Evolutionary conservation across 1,284 basidiomycete genomes (phyloP).

Genomic region (Takashimella tepidaria): DNA sequence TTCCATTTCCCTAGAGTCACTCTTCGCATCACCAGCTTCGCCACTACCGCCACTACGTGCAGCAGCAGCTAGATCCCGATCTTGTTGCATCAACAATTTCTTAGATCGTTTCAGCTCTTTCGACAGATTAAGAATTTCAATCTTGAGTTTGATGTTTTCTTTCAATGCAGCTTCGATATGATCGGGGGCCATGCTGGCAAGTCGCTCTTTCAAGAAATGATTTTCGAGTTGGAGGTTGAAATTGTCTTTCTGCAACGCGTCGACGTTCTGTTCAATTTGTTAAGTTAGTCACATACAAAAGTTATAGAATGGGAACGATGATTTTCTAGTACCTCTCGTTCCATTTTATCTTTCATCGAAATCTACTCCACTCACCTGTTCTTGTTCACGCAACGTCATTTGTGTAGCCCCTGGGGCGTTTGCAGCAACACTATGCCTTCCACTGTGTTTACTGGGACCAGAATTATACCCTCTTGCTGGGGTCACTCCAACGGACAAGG

Average conservation of each 20-base stretch:
- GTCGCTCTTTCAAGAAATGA: constrained; percentile 84
- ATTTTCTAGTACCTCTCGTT: too few relatives aligned
- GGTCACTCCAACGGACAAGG: neutral
- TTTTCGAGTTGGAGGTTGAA: constrained; percentile 91
- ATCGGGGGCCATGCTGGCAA: constrained; percentile 76
- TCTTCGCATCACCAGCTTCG: constrained; percentile 42
- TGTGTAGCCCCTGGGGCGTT: constrained; percentile 24
- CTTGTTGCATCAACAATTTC: constrained; percentile 76
- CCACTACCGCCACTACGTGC: constrained; percentile 48
- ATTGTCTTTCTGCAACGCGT: constrained; percentile 90
- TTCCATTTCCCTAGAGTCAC: constrained; percentile 27
- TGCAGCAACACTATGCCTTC: constrained; percentile 43
- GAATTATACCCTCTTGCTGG: constrained; percentile 13
- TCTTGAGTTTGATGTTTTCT: constrained; percentile 89
- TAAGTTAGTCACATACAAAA: too few relatives aligned
- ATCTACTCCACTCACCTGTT: constrained; percentile 63
- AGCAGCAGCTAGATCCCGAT: constrained; percentile 71
- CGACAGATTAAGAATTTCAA: constrained; percentile 84
- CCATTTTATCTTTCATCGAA: neutral
- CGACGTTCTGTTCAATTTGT: constrained; percentile 87
- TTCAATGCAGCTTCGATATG: constrained; percentile 85
- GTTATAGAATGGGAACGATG: too few relatives aligned
- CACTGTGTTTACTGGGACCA: constrained; percentile 33
- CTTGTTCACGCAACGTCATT: constrained; percentile 83
- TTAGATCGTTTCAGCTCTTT: constrained; percentile 89